These are phyloP conservation scores for Mycena metata DNA, from an alignment of 768 basidiomycete genomes.

Conservation along the genomic window DNA sequence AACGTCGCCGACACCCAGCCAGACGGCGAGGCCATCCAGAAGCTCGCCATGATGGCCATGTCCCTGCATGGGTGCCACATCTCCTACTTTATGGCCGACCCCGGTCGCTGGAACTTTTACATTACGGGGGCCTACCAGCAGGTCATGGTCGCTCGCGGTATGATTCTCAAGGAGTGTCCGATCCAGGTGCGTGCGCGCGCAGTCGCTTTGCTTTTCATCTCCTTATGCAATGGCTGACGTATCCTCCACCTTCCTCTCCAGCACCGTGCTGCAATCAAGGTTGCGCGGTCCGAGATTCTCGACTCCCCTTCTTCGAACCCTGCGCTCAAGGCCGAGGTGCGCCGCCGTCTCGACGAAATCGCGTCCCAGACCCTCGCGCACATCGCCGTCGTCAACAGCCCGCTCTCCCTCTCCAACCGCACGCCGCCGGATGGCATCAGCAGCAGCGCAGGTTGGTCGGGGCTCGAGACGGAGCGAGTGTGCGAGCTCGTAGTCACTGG, in stretches of 20 bases:
- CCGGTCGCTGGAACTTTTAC: conserved; percentile 89
- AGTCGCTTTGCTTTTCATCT: conserved; percentile 24
- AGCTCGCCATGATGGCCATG: conserved; percentile 84
- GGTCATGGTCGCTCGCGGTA: conserved; percentile 90
- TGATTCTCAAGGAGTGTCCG: conserved; percentile 91
- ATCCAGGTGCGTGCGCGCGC: conserved; percentile 68
- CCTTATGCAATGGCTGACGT: conserved; percentile 36
- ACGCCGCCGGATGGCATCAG: conserved; percentile 85
- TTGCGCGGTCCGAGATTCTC: conserved; percentile 93
- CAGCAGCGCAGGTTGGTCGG: conserved; percentile 85
- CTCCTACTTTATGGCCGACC: conserved; percentile 75
- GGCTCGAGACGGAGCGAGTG: conserved; percentile 93
- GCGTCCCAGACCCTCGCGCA: conserved; percentile 93
- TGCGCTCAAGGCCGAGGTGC: conserved; percentile 84
- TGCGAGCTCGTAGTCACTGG: conserved; percentile 96
- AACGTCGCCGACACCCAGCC: conserved; percentile 56
- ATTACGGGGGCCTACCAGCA: conserved; percentile 93
- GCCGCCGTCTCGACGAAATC: conserved; percentile 91
- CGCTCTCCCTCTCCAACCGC: conserved; percentile 78
- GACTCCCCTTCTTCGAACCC: conserved; percentile 87
- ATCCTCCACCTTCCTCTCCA: conserved; percentile 45
- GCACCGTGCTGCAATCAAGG: conserved; percentile 90
- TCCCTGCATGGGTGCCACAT: conserved; percentile 87
- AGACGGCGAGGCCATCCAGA: conserved; percentile 82
- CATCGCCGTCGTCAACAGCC: conserved; percentile 93